A percentile compares a stretch with the other conserved stretches of the same genome.
phyloP scores from a whole-genome alignment of 2,329 filamentous ascomycete genomes.

The Cladophialophora exuberans region DNA sequence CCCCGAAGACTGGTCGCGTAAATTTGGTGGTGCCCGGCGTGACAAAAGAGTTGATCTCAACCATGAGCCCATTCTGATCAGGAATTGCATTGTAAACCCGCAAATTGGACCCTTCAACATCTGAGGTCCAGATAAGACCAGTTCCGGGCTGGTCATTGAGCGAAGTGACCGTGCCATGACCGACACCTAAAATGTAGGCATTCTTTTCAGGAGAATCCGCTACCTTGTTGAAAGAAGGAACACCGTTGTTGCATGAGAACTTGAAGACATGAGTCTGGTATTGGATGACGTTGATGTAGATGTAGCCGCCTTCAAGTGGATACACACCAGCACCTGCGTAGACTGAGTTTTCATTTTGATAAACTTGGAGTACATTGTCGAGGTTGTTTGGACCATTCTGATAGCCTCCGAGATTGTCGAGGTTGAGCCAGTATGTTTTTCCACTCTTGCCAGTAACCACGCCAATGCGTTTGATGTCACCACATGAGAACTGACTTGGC shows the following conservation, averaged over 20 bases:
- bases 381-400: constrained; percentile 42
- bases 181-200: constrained; percentile 40
- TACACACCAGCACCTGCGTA: constrained; percentile 47
- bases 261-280: constrained; percentile 39
- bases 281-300: constrained; percentile 43
- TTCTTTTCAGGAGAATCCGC: constrained; percentile 37
- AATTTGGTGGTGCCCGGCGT: constrained; percentile 35
- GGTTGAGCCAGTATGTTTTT: constrained; percentile 47
- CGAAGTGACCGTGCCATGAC: constrained; percentile 37
- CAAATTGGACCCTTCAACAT: constrained; percentile 36
- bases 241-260: constrained; percentile 39
- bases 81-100: constrained; percentile 37
- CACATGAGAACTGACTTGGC: constrained; percentile 28
- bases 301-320: constrained; percentile 48
- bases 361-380: constrained; percentile 44
- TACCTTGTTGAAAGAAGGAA: constrained; percentile 39
- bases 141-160: constrained; percentile 33
- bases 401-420: constrained; percentile 48
- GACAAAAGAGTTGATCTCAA: constrained; percentile 35
- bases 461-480: constrained; percentile 50
- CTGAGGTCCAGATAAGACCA: constrained; percentile 36
- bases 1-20: constrained; percentile 36
- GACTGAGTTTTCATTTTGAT: constrained; percentile 39
- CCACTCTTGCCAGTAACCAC: constrained; percentile 57
- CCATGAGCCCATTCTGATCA: constrained; percentile 28